Evolutionary conservation across 2,329 filamentous ascomycete genomes (phyloP).

Genomic region (Hirsutella thompsonii): DNA sequence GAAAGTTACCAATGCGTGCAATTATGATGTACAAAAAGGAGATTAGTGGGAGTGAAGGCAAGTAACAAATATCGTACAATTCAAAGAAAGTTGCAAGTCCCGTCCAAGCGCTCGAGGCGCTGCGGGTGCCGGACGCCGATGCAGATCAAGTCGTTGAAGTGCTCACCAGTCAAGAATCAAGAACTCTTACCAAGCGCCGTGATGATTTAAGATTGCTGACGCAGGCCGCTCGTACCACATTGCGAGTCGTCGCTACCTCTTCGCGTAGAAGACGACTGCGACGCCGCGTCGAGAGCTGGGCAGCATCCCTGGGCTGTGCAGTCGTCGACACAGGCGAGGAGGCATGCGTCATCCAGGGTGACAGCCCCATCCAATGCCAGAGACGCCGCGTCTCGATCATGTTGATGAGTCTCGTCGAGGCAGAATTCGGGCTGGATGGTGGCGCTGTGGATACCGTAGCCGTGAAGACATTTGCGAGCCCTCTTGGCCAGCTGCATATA

Average conservation of each 20-base stretch:
- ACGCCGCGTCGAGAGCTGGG: constrained; percentile 16
- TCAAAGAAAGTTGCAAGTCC: too few relatives aligned
- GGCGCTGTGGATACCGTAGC: constrained; percentile 89
- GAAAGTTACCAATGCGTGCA: too few relatives aligned
- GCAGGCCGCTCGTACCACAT: constrained; percentile 5
- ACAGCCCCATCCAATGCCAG: constrained; percentile 21
- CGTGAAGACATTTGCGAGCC: constrained; percentile 80
- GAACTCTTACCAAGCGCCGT: too few relatives aligned
- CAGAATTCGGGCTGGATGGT: constrained; percentile 94
- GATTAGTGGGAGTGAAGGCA: too few relatives aligned
- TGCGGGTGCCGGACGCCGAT: too few relatives aligned
- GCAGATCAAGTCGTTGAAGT: too few relatives aligned
- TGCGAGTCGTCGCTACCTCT: constrained; percentile 21
- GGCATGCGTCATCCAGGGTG: constrained; percentile 24
- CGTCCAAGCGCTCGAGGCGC: too few relatives aligned
- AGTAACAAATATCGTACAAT: too few relatives aligned
- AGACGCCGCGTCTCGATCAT: constrained; percentile 21
- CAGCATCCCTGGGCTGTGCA: constrained; percentile 19
- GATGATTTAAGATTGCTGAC: constrained; percentile 2
- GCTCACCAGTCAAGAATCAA: too few relatives aligned
- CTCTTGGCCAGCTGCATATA: constrained; percentile 86
- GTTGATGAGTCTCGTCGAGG: constrained; percentile 33
- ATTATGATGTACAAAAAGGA: too few relatives aligned
- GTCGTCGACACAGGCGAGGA: constrained; percentile 34
- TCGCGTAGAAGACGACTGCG: constrained; percentile 21